A percentile compares a stretch with the other conserved stretches of the same genome.
Conservation (phyloP, 2,329 filamentous ascomycete species). For the Epichloe scottii region DNA sequence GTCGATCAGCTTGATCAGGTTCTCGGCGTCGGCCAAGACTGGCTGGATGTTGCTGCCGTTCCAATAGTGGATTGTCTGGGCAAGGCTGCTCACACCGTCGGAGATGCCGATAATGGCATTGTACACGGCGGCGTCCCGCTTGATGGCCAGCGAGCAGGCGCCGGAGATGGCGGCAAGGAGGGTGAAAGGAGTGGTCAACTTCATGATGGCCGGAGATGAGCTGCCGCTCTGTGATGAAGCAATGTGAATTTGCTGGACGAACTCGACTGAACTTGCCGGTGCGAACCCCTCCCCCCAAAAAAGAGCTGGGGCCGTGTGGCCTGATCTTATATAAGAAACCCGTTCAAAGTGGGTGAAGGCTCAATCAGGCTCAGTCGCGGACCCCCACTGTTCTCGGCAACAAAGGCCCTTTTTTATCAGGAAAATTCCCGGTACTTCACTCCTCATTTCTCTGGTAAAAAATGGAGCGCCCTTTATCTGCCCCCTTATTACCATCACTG, state of each 20-base stretch:
- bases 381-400: no score
- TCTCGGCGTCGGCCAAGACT: neutral
- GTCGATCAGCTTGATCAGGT: neutral
- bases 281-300: no score
- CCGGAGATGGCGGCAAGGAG: neutral
- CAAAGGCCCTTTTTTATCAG: no score
- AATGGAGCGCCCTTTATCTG: no score
- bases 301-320: no score
- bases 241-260: neutral
- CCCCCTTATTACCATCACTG: no score
- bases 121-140: neutral
- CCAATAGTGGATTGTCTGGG: neutral
- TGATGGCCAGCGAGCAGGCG: neutral
- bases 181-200: neutral
- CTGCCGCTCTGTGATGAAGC: neutral
- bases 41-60: neutral
- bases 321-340: no score
- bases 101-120: neutral
- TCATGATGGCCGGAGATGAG: neutral
- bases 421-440: no score
- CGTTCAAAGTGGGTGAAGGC: no score
- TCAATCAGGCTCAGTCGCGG: no score
- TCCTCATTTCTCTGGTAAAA: no score
- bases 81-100: neutral
- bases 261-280: neutral